Evolutionary conservation across 2,329 filamentous ascomycete genomes (phyloP), one percentile per base, ranked within the genome.

Genomic region (Sporothrix sp.): DNA sequence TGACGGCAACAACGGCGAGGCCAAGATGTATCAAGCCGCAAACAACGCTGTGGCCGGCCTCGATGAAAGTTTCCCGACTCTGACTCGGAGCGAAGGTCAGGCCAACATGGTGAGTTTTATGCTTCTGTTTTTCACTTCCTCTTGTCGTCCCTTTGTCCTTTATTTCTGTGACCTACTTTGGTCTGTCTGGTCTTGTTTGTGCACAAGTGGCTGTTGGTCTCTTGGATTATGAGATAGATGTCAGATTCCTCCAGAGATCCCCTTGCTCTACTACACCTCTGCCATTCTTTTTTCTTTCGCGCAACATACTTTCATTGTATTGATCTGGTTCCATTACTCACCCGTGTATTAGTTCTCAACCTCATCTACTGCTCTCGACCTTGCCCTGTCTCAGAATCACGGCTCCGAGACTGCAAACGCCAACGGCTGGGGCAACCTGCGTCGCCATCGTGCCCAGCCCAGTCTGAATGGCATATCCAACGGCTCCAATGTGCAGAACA

Each of bases 61-160:
- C 45, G 85, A 94, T 61, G 87, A 95, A 65, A 84, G 82, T 62
- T 97, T 96, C 60, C 89, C 90, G 27, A 90, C 91, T 55, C 76
- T 93, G 56, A 79, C 87, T 60, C 79, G 84, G 50, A 81, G 82
- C 56, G 75, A 78, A 48, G 71, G 63, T 21, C 70, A 68, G 57
- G 59, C 65, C 43, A 66, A 63, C 51, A 60, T 66, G 69, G 76
- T 71, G 70, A 75, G 65, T 35, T 43, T 32, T 18, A 6, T 6
- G 6, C 5, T 28, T 28, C 25, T 28, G 10, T 28, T 28, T 28
- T 33, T 25, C 20, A 9, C 37, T n/a, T 36, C 20, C 9, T 3
- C 10, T 44, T 48, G 8, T 27, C 13, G 14, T 11, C 18, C 20
- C 28, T 10, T 23, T 18, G 25, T 27, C 3, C n/a, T 8, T 27